Conservation (phyloP, 352 stramenopile genomes). For the Blastocystis hominis region DNA sequence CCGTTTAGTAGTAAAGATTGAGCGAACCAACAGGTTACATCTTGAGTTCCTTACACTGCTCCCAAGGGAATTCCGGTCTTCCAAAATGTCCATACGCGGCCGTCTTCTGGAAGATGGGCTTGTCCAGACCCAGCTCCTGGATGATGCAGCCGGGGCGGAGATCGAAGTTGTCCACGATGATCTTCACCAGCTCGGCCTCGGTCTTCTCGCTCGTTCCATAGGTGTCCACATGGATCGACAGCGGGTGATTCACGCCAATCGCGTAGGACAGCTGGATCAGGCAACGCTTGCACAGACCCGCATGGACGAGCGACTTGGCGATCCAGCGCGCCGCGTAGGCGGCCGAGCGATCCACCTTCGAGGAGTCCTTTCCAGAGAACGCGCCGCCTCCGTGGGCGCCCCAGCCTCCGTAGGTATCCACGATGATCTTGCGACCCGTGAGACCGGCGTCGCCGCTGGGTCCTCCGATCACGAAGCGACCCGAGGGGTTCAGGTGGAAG, state of each 20-base stretch:
- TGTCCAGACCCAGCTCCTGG: conserved; percentile 89
- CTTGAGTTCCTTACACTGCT: conserved; percentile 81
- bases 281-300: conserved; percentile 81
- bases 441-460: conserved; percentile 94
- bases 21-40: conserved; percentile 47
- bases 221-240: conserved; percentile 92
- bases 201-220: conserved; percentile 93
- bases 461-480: conserved; percentile 94
- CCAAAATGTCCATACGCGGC: conserved; percentile 97
- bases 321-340: conserved; percentile 95
- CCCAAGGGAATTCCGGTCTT: conserved; percentile 96
- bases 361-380: conserved; percentile 97
- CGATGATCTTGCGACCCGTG: conserved; percentile 94
- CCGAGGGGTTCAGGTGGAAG: conserved; percentile 97
- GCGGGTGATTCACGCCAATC: conserved; percentile 89
- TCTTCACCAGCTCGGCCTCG: conserved; percentile 86
- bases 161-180: conserved; percentile 99
- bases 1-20: background rate
- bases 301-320: conserved; percentile 90
- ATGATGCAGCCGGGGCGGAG: conserved; percentile 87
- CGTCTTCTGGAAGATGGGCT: conserved; percentile 93
- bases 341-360: conserved; percentile 93
- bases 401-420: conserved; percentile 98
- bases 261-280: conserved; percentile 95
- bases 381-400: conserved; percentile 91